A percentile compares a stretch with the other conserved stretches of the same genome.
Conservation (phyloP, 106 monocot genomes). For the Hemerocallis citrina region DNA sequence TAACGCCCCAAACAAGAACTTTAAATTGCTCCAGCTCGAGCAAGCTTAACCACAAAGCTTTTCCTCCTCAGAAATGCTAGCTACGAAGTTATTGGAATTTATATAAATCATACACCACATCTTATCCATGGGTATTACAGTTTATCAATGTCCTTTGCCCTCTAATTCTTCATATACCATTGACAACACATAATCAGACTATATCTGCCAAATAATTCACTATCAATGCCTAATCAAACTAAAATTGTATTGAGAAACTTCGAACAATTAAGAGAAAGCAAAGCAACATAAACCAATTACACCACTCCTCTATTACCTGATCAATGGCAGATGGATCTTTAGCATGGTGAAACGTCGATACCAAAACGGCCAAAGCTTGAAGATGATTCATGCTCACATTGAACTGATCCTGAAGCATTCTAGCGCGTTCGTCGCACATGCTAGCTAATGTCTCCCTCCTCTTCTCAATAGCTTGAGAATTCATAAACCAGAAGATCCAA, state of each 20-base stretch:
- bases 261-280: too few relatives aligned
- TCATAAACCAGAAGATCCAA: constrained; percentile 84
- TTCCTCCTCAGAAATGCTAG: too few relatives aligned
- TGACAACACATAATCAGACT: not conserved
- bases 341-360: constrained; percentile 93
- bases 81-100: too few relatives aligned
- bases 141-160: not conserved
- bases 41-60: too few relatives aligned
- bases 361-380: constrained; percentile 80
- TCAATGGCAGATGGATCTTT: constrained; percentile 89
- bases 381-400: constrained; percentile 99
- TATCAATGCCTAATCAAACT: too few relatives aligned
- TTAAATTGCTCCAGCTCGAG: too few relatives aligned
- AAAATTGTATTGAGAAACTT: too few relatives aligned
- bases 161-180: not conserved
- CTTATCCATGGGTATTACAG: too few relatives aligned
- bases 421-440: constrained; percentile 93
- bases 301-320: constrained; percentile 75
- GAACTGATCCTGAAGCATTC: constrained; percentile 99
- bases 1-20: too few relatives aligned
- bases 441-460: constrained; percentile 68
- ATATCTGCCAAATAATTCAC: not conserved
- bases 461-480: constrained; percentile 56
- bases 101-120: too few relatives aligned
- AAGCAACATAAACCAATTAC: too few relatives aligned